Evolutionary conservation across 2,329 filamentous ascomycete species (phyloP).

Genomic region (Zasmidium angulare): DNA sequence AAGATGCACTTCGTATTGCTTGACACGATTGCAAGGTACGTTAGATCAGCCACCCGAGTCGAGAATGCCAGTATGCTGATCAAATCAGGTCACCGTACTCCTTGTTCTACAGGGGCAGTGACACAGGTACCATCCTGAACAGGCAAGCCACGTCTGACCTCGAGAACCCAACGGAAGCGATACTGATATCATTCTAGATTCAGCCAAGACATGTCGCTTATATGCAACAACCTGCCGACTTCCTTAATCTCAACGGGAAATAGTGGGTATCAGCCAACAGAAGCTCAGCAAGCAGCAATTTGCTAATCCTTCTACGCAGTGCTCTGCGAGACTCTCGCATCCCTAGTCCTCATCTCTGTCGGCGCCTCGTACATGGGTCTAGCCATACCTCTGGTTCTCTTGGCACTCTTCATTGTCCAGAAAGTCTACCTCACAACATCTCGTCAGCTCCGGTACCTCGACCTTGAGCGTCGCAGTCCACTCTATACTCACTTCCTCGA

Average conservation of each 20-base stretch:
- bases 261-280: background rate
- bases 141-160: background rate
- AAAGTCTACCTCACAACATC: slow-evolving; percentile 50
- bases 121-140: background rate
- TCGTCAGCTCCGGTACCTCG: slow-evolving; percentile 52
- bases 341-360: slow-evolving; percentile 19
- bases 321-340: background rate
- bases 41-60: no score
- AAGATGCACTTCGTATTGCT: no score
- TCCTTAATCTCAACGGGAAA: background rate
- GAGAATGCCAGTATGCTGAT: no score
- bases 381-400: slow-evolving; percentile 35
- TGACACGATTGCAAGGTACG: no score
- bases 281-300: background rate
- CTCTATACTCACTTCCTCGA: slow-evolving; percentile 51
- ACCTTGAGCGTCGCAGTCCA: slow-evolving; percentile 53
- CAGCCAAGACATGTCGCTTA: slow-evolving; percentile 47
- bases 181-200: slow-evolving; percentile 28
- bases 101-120: background rate
- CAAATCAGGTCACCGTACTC: no score
- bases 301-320: background rate
- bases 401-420: slow-evolving; percentile 43
- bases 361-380: slow-evolving; percentile 41
- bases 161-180: background rate
- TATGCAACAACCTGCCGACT: slow-evolving; percentile 43